Base-by-base conservation (phyloP, 192 early-diverging fungal species). In the Backusella circina region DNA sequence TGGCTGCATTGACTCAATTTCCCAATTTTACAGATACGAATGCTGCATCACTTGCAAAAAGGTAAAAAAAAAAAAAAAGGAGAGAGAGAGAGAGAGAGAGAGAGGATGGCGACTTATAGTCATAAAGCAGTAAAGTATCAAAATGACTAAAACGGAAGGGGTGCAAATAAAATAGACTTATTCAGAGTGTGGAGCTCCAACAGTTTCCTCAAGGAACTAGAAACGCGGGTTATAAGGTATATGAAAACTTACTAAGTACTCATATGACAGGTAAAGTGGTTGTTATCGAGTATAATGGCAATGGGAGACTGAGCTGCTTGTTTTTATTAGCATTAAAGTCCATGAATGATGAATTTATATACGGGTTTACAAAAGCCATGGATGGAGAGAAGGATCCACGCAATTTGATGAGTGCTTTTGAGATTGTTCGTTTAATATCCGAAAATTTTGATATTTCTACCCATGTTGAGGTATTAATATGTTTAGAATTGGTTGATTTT, bases 341-440 rank as follows among this genome's bases (percentile, higher is more conserved):
- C 23, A 87, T 95, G 68, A 91, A 87, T 65, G 80, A 86, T 21
- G 89, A 89, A 23, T 95, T 97, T 85, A 85, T 97, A 12, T 84
- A 85, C 71, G 95, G 93, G 31, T 98, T 94, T 80, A 93, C 93
- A 26, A 90, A 95, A 77, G 79, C 86, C 23, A 86, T 99, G 85
- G 98, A 99, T 82, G 96, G 96, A 30, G 98, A 99, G 82, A 99
- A 99, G 87, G 98, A 99, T 81, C 98, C 98, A 15, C 85, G 98
- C 33, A 96, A 99, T 78, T 84, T 99, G 37, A 86, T 98, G 76
- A 80, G 95, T 32, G 93, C 92, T 1, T 99, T 99, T 83, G 83
- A 90, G 37, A 84, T 93, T 2, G 84, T 96, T 41, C 88, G 88
- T 51, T 81, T 70, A 31, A 92, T 99, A 61, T 88, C 92, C 6